Base-by-base conservation (phyloP, 345 rosid species). In the Murraya koenigii region DNA sequence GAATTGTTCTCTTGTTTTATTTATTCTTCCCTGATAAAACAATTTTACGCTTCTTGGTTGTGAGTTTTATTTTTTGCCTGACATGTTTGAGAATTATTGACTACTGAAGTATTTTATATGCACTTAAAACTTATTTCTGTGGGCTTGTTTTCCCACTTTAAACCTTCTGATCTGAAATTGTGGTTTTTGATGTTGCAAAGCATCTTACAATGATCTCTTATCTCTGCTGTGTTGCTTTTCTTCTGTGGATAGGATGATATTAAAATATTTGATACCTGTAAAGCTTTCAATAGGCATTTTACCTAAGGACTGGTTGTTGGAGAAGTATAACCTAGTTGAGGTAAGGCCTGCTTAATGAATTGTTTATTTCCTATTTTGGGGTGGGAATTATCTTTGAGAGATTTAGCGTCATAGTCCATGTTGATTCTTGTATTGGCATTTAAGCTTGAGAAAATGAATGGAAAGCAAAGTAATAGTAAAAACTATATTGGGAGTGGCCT, bases 211-310 rank as follows among this genome's bases (percentile, higher is more conserved):
- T 10, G 26, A 62, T 68, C 65, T 49, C 44, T 72, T 55, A 33
- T 32, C 2, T 61, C 30, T 59, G 55, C 33, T 32, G 62, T 44
- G 49, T 44, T 4, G 49, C 49, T 63, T 38, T 19, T 49, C 64
- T 78, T 71, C 36, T 25, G 74, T 82, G 62, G 44, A 64, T 85
- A 96, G 98, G 94, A 96, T 94, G 99, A 92, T 96, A 82, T 82
- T 96, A 59, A 96, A 94, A 81, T 96, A 94, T 80, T 84, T 96
- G 82, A 89, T 96, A 85, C 98, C 98, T 3, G 99, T 96, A 75
- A 96, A 92, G 89, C 94, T 96, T 79, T 96, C 97, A 7, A 66
- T 94, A 66, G 98, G 99, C 82, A 86, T 90, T 71, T 81, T 96
- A 81, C 99, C 97, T 7, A 81, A 72, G 38, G 84, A 89, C 66